phyloP scores from a whole-genome alignment of 1,284 basidiomycete species.

The Nidula niveotomentosa region DNA sequence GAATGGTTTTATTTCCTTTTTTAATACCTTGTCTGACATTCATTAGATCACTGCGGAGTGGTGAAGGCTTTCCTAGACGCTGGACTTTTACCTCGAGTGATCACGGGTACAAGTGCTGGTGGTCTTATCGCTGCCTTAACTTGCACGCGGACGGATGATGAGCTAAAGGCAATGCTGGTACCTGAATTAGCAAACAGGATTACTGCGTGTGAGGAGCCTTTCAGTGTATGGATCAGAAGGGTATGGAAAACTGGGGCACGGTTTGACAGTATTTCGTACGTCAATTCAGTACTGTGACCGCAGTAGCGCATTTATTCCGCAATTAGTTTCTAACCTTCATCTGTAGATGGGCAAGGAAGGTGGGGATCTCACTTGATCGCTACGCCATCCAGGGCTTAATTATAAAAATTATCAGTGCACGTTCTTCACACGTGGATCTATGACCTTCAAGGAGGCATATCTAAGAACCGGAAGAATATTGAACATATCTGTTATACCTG shows the following conservation, averaged over 20 bases:
- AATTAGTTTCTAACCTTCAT: too few species aligned
- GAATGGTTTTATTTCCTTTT: conserved; percentile 19
- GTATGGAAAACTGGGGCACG: conserved; percentile 89
- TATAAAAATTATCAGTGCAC: conserved; percentile 34
- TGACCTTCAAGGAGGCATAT: conserved; percentile 97
- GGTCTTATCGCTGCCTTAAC: conserved; percentile 84
- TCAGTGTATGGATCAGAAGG: conserved; percentile 78
- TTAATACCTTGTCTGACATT: neutral
- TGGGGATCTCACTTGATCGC: conserved; percentile 21
- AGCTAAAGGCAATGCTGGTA: conserved; percentile 76
- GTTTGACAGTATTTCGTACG: conserved; percentile 78
- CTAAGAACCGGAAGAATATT: conserved; percentile 90
- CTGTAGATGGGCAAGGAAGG: conserved; percentile 86
- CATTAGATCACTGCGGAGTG: conserved; percentile 84
- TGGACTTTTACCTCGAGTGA: conserved; percentile 84
- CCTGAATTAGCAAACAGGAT: conserved; percentile 87
- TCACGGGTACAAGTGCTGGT: conserved; percentile 93
- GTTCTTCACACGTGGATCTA: conserved; percentile 92
- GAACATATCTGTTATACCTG: conserved; percentile 94
- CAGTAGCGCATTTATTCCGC: too few species aligned
- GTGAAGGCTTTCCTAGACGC: conserved; percentile 91
- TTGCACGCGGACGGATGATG: conserved; percentile 90
- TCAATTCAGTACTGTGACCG: neutral
- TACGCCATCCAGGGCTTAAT: too few species aligned
- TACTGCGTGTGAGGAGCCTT: conserved; percentile 88